A percentile compares a stretch with the other conserved stretches of the same genome.
Conservation (phyloP, 2,329 filamentous ascomycete species). For the Verticillium nubilum region DNA sequence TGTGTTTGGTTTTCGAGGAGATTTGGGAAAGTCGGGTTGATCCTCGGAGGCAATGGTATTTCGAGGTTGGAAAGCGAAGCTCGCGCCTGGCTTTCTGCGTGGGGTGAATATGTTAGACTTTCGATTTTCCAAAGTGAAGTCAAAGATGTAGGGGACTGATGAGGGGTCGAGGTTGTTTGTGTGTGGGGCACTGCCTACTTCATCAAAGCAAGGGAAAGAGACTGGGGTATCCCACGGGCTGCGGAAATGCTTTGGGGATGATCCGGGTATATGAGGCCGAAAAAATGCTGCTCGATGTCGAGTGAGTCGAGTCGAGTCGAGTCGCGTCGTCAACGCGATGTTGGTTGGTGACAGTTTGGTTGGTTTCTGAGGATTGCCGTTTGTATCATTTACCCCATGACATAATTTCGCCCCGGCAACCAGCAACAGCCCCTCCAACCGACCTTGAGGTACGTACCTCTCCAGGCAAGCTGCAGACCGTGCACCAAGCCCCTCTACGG, state of each 20-base stretch:
- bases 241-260: too few relatives aligned
- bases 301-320: too few relatives aligned
- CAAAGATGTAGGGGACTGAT: background rate
- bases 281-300: too few relatives aligned
- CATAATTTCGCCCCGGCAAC: background rate
- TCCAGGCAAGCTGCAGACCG: too few relatives aligned
- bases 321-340: too few relatives aligned
- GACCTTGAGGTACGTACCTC: too few relatives aligned
- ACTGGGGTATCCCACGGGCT: too few relatives aligned
- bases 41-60: slow-evolving; percentile 21
- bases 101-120: background rate
- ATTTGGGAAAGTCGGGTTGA: slow-evolving; percentile 13
- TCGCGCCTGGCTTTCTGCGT: slow-evolving; percentile 22
- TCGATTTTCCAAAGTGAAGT: background rate
- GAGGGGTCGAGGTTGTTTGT: background rate
- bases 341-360: slow-evolving; percentile 3
- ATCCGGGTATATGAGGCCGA: too few relatives aligned
- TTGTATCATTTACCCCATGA: slow-evolving; percentile 3
- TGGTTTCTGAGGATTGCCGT: too few relatives aligned
- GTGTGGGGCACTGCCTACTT: slow-evolving; percentile 6
- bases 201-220: slow-evolving; percentile 10
- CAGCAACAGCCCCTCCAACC: background rate
- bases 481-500: too few relatives aligned
- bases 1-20: background rate
- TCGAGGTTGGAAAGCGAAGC: slow-evolving; percentile 23